Evolutionary conservation across 2,329 filamentous ascomycete genomes (phyloP), one percentile per base, ranked within the genome.

Genomic region (Parastagonospora nodorum): DNA sequence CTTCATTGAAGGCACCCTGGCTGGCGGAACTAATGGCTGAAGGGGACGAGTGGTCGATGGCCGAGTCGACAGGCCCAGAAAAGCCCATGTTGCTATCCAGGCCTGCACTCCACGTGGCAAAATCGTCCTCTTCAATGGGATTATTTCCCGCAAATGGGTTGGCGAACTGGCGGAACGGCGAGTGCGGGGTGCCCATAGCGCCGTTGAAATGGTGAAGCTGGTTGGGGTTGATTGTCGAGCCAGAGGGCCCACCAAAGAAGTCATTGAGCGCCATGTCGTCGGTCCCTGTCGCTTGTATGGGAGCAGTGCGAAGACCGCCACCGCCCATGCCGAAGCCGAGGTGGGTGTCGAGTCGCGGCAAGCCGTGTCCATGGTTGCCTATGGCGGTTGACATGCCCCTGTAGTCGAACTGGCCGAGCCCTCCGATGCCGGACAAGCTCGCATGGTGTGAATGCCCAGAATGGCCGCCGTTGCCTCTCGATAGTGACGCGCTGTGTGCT

Each of bases 11-110:
- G 43, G 88, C 90, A 71, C 89, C 93, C 68, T 95, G 92, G 75
- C 92, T 97, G 51, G 90, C 90, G 37, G 90, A 96, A 77, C 93
- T 97, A 73, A 97, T 93, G 40, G 92, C 92, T 8, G 94, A 97
- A 12, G 94, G 94, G 11, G 94, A 97, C 9, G 94, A 97, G 51
- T 89, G 92, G 65, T 96, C 93, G 46, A 97, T 84, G 27, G 90
- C 91, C 59, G 87, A 88, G 63, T 96, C 92, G 65, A 88, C 88
- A 48, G 80, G 77, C 49, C 83, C 84, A 8, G 65, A 46, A 63
- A 68, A 73, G 53, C 67, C 65, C 64, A 74, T 82, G 39, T 89
- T 85, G 65, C 88, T 85, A 57, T 94, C 90, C 70, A 96, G 89
- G 16, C 88, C 88, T 51, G 87, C 87, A 75, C 86, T 84, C 92